Percentiles rank a stretch among this genome's conserved stretches.
Conservation (phyloP, 2,329 filamentous ascomycete species). For the Epicoccum sorghinum region DNA sequence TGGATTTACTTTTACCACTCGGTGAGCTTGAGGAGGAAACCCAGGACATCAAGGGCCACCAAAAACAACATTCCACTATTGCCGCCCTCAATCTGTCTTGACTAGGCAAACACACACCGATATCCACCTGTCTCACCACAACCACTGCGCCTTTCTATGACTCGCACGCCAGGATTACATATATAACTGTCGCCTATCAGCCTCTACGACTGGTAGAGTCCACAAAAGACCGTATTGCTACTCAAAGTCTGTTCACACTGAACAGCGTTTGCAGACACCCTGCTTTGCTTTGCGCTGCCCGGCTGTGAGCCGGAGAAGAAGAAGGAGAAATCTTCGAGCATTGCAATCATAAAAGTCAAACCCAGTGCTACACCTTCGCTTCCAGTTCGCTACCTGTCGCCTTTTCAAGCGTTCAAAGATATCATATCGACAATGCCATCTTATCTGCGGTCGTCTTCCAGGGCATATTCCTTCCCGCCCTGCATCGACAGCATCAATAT, state of each 20-base stretch:
- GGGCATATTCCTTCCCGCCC: constrained; percentile 46
- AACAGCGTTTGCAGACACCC: constrained; percentile 19
- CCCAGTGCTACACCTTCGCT: constrained; percentile 31
- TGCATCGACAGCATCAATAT: constrained; percentile 39
- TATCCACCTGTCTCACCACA: constrained; percentile 36
- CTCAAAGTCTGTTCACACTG: constrained; percentile 20
- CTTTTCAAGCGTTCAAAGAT: constrained; percentile 30
- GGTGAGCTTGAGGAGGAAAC: constrained; percentile 32
- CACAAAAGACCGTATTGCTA: constrained; percentile 27
- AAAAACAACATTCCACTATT: constrained; percentile 9
- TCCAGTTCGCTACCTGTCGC: constrained; percentile 29
- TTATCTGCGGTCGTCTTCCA: constrained; percentile 33
- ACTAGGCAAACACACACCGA: constrained; percentile 38
- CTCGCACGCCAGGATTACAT: constrained; percentile 37
- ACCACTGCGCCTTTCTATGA: constrained; percentile 41
- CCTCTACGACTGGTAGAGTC: constrained; percentile 23
- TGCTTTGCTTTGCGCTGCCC: constrained; percentile 35
- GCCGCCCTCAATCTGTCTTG: constrained; percentile 19
- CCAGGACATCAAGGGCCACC: constrained; percentile 17
- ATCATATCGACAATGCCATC: constrained; percentile 43
- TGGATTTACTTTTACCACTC: constrained; percentile 8
- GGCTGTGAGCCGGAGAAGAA: constrained; percentile 39
- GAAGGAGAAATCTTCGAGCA: constrained; percentile 24
- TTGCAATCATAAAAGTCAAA: constrained; percentile 34
- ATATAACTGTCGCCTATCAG: constrained; percentile 32